These are phyloP conservation scores for Domatiomyces globalis DNA, from an alignment of 2,329 filamentous ascomycete species.

Conservation along the genomic window DNA sequence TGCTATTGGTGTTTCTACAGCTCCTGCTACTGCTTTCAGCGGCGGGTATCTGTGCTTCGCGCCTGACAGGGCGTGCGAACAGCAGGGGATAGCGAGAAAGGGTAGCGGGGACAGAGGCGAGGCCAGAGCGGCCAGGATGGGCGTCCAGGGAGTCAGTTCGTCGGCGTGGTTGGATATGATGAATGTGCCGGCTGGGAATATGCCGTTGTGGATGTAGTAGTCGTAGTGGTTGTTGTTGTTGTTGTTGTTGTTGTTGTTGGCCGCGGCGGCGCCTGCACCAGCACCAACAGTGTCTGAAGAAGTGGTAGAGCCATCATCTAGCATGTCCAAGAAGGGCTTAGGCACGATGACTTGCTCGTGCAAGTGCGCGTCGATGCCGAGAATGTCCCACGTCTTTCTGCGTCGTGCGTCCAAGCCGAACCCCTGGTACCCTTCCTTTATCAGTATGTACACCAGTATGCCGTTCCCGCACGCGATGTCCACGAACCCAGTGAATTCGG, in stretches of 20 bases:
- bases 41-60: conserved; percentile 47
- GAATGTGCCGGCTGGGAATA: conserved; percentile 63
- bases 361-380: conserved; percentile 38
- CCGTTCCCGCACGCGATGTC: conserved; percentile 96
- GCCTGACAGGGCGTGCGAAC: conserved; percentile 74
- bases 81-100: conserved; percentile 91
- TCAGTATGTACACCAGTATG: conserved; percentile 69
- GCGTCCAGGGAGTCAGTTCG: conserved; percentile 91
- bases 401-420: conserved; percentile 86
- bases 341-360: conserved; percentile 51
- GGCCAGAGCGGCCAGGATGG: conserved; percentile 58
- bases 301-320: conserved; percentile 3
- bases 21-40: conserved; percentile 2
- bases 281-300: background rate
- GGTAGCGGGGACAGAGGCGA: conserved; percentile 47
- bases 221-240: conserved; percentile 1
- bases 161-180: conserved; percentile 96
- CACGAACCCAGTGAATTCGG: conserved; percentile 70
- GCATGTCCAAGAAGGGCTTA: conserved; percentile 27
- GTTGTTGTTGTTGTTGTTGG: background rate
- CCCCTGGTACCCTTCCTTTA: conserved; percentile 64
- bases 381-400: conserved; percentile 70
- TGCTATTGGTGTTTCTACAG: background rate
- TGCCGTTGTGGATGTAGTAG: conserved; percentile 34
- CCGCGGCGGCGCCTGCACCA: conserved; percentile 1